Percentiles rank a stretch among this genome's conserved stretches.
Evolutionary conservation across 805 yeast species (phyloP).

Genomic region (Diddensiella transvaalensis): DNA sequence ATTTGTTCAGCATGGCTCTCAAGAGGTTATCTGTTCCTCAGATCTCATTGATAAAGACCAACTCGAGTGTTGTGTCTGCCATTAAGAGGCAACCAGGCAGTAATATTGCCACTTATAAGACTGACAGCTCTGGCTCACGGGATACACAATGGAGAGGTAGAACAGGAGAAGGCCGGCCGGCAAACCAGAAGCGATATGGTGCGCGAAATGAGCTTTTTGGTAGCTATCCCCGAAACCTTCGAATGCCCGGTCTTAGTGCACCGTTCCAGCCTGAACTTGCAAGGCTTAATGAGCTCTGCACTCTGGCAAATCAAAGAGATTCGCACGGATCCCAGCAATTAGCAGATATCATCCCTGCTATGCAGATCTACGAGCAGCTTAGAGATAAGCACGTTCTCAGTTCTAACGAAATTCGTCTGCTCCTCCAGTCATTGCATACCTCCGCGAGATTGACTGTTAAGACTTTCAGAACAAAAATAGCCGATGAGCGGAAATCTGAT

Average conservation of each 20-base stretch:
- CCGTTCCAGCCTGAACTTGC: neutral
- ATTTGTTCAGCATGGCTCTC: neutral
- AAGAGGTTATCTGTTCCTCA: neutral
- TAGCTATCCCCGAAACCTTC: too few species aligned
- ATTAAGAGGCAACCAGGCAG: too few species aligned
- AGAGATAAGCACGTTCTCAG: constrained; percentile 13
- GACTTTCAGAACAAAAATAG: constrained; percentile 13
- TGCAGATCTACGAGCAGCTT: constrained; percentile 21
- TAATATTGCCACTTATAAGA: too few species aligned
- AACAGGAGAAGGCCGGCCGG: too few species aligned
- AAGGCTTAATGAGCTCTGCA: constrained; percentile 1
- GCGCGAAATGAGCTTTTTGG: too few species aligned
- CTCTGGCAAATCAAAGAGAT: constrained; percentile 20
- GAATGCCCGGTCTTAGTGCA: too few species aligned
- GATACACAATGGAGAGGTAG: too few species aligned
- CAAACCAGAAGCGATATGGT: too few species aligned
- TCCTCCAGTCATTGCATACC: constrained; percentile 24
- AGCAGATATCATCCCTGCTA: constrained; percentile 20
- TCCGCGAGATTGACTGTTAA: constrained; percentile 17
- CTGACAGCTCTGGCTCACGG: too few species aligned
- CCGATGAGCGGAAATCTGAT: constrained; percentile 9
- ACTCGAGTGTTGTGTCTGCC: neutral
- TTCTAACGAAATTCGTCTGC: constrained; percentile 15
- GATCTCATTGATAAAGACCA: neutral
- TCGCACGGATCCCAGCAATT: constrained; percentile 11